Evolutionary conservation across 2,329 filamentous ascomycete genomes (phyloP).

Genomic region (Leptographium wingfieldii): DNA sequence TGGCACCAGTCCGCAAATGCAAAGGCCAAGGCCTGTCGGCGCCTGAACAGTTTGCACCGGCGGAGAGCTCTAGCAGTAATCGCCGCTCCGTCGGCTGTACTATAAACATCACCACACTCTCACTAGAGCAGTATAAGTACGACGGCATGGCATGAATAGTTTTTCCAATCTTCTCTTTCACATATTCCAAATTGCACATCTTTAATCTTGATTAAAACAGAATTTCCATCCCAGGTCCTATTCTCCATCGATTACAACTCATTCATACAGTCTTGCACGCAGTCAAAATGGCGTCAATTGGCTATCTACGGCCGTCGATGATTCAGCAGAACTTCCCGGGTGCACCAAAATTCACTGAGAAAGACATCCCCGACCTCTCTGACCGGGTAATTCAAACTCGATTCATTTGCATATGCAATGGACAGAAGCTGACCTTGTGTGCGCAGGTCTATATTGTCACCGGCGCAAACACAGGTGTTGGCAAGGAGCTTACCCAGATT

Average conservation of each 20-base stretch:
- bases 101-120: background rate
- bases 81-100: background rate
- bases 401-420: background rate
- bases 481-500: slow-evolving; percentile 33
- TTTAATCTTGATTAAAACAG: background rate
- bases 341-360: background rate
- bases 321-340: background rate
- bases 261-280: background rate
- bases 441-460: slow-evolving; percentile 30
- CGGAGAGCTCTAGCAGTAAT: background rate
- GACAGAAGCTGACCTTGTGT: background rate
- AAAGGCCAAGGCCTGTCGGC: no score
- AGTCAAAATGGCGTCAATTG: background rate
- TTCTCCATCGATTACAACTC: background rate
- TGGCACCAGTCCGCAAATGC: no score
- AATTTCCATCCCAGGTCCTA: background rate
- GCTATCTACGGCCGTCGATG: background rate
- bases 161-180: background rate
- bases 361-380: background rate
- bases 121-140: background rate
- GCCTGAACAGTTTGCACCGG: no score
- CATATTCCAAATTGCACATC: background rate
- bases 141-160: background rate
- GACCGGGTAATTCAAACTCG: background rate
- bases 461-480: slow-evolving; percentile 22